Evolutionary conservation across 2,329 filamentous ascomycete species (phyloP).

Genomic region (Pyrenophora seminiperda): DNA sequence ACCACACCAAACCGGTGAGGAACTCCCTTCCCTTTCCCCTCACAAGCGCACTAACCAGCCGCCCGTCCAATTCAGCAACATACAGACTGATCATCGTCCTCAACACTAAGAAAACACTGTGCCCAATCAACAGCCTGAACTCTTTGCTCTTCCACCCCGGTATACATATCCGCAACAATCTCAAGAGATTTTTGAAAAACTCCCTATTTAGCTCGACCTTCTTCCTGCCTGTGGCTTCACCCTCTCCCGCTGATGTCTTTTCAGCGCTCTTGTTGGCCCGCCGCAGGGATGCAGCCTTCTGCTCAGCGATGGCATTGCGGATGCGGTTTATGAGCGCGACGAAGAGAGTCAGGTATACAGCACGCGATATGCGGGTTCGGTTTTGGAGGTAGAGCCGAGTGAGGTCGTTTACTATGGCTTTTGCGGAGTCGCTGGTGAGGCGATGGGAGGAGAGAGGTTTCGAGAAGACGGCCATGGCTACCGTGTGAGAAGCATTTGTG

Average conservation of each 20-base stretch:
- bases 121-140: constrained; percentile 80
- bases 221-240: constrained; percentile 59
- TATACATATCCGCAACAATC: constrained; percentile 83
- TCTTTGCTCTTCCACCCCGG: constrained; percentile 91
- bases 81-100: constrained; percentile 92
- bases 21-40: constrained; percentile 92
- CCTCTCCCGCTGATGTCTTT: constrained; percentile 50
- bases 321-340: constrained; percentile 70
- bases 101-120: constrained; percentile 90
- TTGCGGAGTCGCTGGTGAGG: constrained; percentile 42
- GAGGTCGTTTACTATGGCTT: constrained; percentile 46
- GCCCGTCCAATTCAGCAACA: constrained; percentile 93
- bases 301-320: constrained; percentile 87
- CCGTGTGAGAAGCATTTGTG: constrained; percentile 27
- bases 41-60: constrained; percentile 88
- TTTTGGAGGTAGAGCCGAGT: constrained; percentile 47
- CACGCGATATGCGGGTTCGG: constrained; percentile 50
- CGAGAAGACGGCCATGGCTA: constrained; percentile 50
- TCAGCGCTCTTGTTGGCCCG: constrained; percentile 49
- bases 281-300: constrained; percentile 79
- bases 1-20: constrained; percentile 86
- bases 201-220: constrained; percentile 93
- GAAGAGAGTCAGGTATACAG: constrained; percentile 51
- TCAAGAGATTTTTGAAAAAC: constrained; percentile 76
- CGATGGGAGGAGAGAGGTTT: constrained; percentile 43